Base-by-base conservation (phyloP, 345 rosid genomes). In the Aquilaria malaccensis region DNA sequence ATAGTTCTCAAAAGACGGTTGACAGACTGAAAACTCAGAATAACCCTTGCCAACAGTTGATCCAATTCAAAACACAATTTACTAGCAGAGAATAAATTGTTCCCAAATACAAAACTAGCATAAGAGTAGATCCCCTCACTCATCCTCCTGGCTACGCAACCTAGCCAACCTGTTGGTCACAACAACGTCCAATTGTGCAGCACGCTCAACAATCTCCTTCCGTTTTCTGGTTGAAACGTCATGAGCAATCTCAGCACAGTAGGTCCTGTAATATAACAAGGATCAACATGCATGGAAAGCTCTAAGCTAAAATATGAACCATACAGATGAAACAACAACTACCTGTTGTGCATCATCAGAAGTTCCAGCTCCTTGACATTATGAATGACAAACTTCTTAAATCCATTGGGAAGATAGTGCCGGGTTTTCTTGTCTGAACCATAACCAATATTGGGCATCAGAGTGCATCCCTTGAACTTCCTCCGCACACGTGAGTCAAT, bases 301-400 rank as follows among this genome's bases (percentile, higher is more conserved):
- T 37, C 5, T 9, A 37, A 37, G 5, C 7, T 2, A 4, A 37
- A 37, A 1, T 37, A 9, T 9, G 7, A 37, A 37, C 3, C 43
- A 14, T 2, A 9, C 33, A 50, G 30, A 4, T 14, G 30, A 0
- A 52, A 9, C 22, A 2, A 12, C 15, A 31, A 37, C 43, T 61
- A 80, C 87, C 90, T 82, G 73, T 83, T 83, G 60, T 83, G 91
- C 91, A 85, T 85, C 85, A 85, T 85, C 71, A 85, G 53, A 63
- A 85, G 70, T 60, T 81, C 85, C 45, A 83, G 80, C 66, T 85
- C 88, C 7, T 70, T 66, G 11, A 66, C 71, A 33, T 82, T 85
- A 75, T 85, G 84, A 55, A 83, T 88, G 13, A 82, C 79, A 32
- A 82, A 85, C 55, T 82, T 85, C 80, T 80, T 85, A 58, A 85